Evolutionary conservation across 2,329 filamentous ascomycete species (phyloP), one percentile per base, ranked within the genome.

Genomic region (Penicillium frequentans): DNA sequence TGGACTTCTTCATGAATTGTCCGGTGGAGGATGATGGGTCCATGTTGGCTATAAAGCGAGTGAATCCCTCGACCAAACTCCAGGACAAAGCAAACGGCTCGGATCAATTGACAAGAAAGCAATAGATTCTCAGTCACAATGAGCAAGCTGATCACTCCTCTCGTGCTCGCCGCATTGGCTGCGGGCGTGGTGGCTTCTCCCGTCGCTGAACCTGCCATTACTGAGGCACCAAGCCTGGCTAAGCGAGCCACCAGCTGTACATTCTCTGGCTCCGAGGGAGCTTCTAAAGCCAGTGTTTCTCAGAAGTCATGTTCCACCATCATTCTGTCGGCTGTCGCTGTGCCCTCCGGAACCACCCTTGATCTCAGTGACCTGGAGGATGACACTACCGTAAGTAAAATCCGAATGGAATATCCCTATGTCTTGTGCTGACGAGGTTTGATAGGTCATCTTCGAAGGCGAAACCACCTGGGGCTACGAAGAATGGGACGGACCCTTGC

Each of bases 231-330:
- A 8, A 59, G 43, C 21, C 48, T 63, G 24, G 61, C 54, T 5
- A 63, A 63, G 52, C 49, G 61, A 55, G 58, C 61, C 11, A 63
- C 56, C 4, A 57, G 45, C 39, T 63, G 61, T 46, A 63, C 61
- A 0, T 63, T 63, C 43, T 63, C 61, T 3, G 61, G 61, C 2
- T 63, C 61, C 14, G 52, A 33, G 19, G 61, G 61, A 35, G 61
- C 61, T 8, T 45, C 61, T 1, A 49, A 29, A 19, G 61, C 58
- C 3, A 63, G 61, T 33, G 45, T 42, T 39, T 61, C 58, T 29
- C 61, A 63, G 33, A 54, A 56, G 39, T 61, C 61, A 19, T 63
- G 61, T 52, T 63, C 61, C 10, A 63, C 61, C 5, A 63, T 63
- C 9, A 49, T 63, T 11, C 54, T 63, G 14, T 63, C 61, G 5